Evolutionary conservation across 306 rosid genomes (phyloP), one percentile per base, ranked within the genome.

Genomic region (Pachyrhizus erosus): DNA sequence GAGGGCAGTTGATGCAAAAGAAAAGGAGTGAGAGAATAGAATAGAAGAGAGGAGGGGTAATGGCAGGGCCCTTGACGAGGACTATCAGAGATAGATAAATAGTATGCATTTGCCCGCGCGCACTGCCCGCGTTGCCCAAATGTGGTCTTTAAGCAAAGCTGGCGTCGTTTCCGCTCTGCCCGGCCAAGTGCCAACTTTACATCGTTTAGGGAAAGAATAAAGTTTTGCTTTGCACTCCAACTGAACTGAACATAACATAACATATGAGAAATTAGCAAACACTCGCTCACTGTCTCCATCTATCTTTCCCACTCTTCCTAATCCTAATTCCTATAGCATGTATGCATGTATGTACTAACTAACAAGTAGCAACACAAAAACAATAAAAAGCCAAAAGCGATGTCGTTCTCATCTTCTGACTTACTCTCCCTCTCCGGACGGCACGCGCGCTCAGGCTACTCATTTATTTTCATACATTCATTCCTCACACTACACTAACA

Each of bases 361-460:
- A 24, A 2, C 7, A 62, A 27, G 21, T 2, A 48, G 10, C 34
- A 39, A 55, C 67, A 60, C 71, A 10, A 24, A 29, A 48, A 71
- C 43, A 77, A 45, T 17, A 45, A 71, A 75, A 39, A 57, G 55
- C 40, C 69, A 80, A 58, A 58, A 58, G 17, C 29, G 4, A 9
- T 10, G 73, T 80, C 64, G 1, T 60, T 80, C 51, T 60, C 78
- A 12, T 20, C 4, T 51, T 49, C 66, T 78, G 51, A 23, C 29
- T 73, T 31, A 48, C 24, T 14, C 86, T 72, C 80, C 80, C 92
- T 68, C 93, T 85, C 92, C 93, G 89, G 88, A 89, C 85, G 86
- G 89, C 94, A 90, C 94, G 94, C 97, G 90, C 90, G 89, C 77
- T 86, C 91, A 85, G 86, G 70, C 24, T n/a, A n/a, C n/a, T n/a